These are phyloP conservation scores for Thuja plicata DNA, from an alignment of 83 land plant genomes.

Conservation along the genomic window DNA sequence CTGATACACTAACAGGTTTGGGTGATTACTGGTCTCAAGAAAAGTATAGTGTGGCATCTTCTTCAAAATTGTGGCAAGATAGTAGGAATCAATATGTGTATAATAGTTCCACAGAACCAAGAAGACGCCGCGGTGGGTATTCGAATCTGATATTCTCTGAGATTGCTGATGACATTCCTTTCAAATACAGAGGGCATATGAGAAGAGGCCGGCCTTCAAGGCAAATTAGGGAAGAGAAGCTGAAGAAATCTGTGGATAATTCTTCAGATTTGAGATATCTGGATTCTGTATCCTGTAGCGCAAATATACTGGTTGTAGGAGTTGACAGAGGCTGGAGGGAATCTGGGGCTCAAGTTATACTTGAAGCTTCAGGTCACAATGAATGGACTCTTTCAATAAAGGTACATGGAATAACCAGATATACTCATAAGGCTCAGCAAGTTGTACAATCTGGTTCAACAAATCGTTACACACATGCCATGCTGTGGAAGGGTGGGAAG, in stretches of 20 bases:
- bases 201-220: constrained; percentile 41
- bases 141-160: constrained; percentile 38
- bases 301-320: constrained; percentile 50
- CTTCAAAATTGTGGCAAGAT: constrained; percentile 39
- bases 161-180: constrained; percentile 26
- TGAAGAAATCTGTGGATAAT: constrained; percentile 23
- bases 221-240: constrained; percentile 35
- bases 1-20: constrained; percentile 31
- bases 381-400: constrained; percentile 64
- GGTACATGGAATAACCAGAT: constrained; percentile 42
- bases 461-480: constrained; percentile 74
- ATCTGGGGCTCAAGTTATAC: constrained; percentile 48
- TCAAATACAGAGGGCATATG: constrained; percentile 30
- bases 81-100: constrained; percentile 20
- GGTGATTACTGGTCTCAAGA: constrained; percentile 31
- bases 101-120: constrained; percentile 35
- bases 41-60: constrained; percentile 18
- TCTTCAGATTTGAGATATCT: constrained; percentile 21
- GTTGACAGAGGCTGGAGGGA: constrained; percentile 71
- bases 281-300: constrained; percentile 48
- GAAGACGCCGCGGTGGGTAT: constrained; percentile 53
- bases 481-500: constrained; percentile 91
- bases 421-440: constrained; percentile 53
- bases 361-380: constrained; percentile 52
- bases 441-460: constrained; percentile 63